Evolutionary conservation across 2,329 filamentous ascomycete species (phyloP), one percentile per base, ranked within the genome.

Genomic region (Purpureocillium lavendulum): DNA sequence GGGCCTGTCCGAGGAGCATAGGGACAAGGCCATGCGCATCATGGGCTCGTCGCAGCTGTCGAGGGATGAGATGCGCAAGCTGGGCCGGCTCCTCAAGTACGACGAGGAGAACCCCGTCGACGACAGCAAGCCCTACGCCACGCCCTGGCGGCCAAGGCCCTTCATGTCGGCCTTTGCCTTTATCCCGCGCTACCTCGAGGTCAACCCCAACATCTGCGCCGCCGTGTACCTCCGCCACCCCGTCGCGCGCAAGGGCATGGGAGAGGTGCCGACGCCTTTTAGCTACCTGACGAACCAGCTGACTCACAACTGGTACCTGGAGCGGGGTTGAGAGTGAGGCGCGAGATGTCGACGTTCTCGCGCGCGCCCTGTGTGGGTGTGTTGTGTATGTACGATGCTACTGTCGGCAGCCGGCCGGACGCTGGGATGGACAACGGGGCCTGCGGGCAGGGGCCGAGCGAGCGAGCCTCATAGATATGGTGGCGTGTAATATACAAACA

Each of bases 141-240:
- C 89, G 2, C 92, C 92, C 11, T 98, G 92, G 92, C 67, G 74
- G 48, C 92, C 92, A 11, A 75, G 88, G 40, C 75, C 83, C 38
- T 97, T 77, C 64, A 94, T 98, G 85, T 73, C 77, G 38, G 81
- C 89, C 1, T 98, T 98, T 63, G 88, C 89, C 17, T 96, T 95
- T 63, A 88, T 98, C 50, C 92, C 92, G 10, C 73, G 85, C 39
- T 98, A 97, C 62, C 77, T 98, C 44, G 94, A 98, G 67, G 92
- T 98, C 52, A 96, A 97, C 70, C 92, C 94, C 62, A 94, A 89
- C 56, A 84, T 97, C 53, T 98, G 92, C 64, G 83, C 89, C 1
- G 92, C 92, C 10, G 88, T 98, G 31, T 98, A 98, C 61, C 67
- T 98, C 45, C 77, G 92, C 42, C 90, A 98, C 67, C 92, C 92